Evolutionary conservation across 2,329 filamentous ascomycete genomes (phyloP).

Genomic region (Fusarium buharicum): DNA sequence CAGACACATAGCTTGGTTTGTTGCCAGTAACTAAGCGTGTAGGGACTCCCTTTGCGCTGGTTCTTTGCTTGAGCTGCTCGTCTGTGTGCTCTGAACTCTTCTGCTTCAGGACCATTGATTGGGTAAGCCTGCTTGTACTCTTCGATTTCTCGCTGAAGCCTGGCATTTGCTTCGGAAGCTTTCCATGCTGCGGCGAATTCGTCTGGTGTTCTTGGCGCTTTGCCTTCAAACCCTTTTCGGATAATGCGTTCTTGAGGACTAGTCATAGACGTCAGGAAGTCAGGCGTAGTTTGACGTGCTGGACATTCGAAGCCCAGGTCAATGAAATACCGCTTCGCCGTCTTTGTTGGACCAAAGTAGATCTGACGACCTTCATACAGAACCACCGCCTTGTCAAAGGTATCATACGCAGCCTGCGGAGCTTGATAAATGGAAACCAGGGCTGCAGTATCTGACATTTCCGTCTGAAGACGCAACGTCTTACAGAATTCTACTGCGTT

Average conservation of each 20-base stretch:
- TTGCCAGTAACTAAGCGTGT: conserved; percentile 40
- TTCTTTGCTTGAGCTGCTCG: conserved; percentile 59
- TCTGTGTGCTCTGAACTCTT: conserved; percentile 58
- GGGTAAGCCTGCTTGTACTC: conserved; percentile 55
- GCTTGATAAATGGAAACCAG: conserved; percentile 74
- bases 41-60: conserved; percentile 42
- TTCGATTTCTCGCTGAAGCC: conserved; percentile 61
- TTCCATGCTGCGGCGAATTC: conserved; percentile 53
- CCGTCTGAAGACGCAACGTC: conserved; percentile 68
- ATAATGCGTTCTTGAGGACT: conserved; percentile 49
- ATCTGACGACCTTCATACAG: conserved; percentile 75
- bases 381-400: conserved; percentile 75
- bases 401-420: conserved; percentile 51
- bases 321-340: conserved; percentile 44
- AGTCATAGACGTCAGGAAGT: conserved; percentile 71
- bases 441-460: conserved; percentile 66
- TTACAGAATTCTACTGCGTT: conserved; percentile 74
- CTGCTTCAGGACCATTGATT: conserved; percentile 56
- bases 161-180: conserved; percentile 28
- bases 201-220: conserved; percentile 50
- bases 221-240: conserved; percentile 47
- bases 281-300: conserved; percentile 70
- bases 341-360: conserved; percentile 50
- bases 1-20: conserved; percentile 37
- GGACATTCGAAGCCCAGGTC: conserved; percentile 66